Conservation (phyloP, 306 rosid genomes). For the Begonia peltatifolia region DNA sequence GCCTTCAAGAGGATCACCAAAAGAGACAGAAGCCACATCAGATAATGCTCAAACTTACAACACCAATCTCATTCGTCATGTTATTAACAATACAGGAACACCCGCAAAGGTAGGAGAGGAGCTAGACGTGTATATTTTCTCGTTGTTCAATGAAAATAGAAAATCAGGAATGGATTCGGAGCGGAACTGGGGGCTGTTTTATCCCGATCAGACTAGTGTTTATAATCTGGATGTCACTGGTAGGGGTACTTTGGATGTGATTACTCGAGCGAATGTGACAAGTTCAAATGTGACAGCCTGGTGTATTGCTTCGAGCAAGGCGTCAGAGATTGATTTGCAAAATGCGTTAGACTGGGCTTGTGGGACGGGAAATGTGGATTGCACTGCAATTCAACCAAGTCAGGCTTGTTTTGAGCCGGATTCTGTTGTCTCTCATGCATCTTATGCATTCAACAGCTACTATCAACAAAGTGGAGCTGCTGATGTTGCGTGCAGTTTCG, state of each 20-base stretch:
- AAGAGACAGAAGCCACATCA: constrained; percentile 76
- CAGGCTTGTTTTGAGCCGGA: constrained; percentile 95
- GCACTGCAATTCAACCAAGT: constrained; percentile 88
- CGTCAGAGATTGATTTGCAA: constrained; percentile 72
- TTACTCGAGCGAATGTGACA: constrained; percentile 41
- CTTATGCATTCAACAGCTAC: constrained; percentile 75
- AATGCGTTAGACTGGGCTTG: constrained; percentile 97
- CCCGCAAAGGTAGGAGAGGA: no score
- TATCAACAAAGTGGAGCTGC: constrained; percentile 91
- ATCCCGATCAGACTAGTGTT: constrained; percentile 90
- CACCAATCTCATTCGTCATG: constrained; percentile 8
- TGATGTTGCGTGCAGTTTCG: constrained; percentile 88
- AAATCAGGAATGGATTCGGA: constrained; percentile 93
- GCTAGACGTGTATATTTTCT: not conserved
- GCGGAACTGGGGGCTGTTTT: constrained; percentile 94
- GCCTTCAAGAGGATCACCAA: constrained; percentile 95
- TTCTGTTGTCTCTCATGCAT: constrained; percentile 69
- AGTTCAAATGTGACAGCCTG: constrained; percentile 55
- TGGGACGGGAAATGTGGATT: constrained; percentile 91
- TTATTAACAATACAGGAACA: no score
- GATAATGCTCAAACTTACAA: constrained; percentile 74
- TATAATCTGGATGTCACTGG: constrained; percentile 84
- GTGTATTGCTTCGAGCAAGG: constrained; percentile 90
- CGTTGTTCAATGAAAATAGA: constrained; percentile 71
- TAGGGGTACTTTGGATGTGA: constrained; percentile 48